Evolutionary conservation across 2,329 filamentous ascomycete species (phyloP), one percentile per base, ranked within the genome.

Genomic region (Venturia asperata): DNA sequence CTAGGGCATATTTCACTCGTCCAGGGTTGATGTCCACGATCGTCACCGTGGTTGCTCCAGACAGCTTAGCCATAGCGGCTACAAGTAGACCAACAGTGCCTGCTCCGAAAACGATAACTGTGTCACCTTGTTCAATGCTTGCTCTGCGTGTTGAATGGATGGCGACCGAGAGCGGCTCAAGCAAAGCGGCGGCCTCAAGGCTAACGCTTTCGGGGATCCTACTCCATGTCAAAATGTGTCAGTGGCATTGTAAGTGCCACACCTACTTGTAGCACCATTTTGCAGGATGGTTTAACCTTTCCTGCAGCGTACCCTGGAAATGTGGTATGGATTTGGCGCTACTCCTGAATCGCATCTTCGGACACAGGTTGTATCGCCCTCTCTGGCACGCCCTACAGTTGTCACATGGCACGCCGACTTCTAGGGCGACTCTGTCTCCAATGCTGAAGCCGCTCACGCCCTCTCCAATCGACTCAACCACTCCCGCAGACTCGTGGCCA

Each of bases 111-210:
- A 96, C 87, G 3, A 95, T 87, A 19, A 92, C 89, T 7, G 83
- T 85, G 72, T 92, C 85, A 10, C 91, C 91, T 1, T 90, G 90
- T 68, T 82, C 81, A 68, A 96, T 81, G 34, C 77, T 77, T 1
- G 88, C 91, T 78, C 92, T 89, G 70, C 85, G 85, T 67, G 87
- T 86, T 70, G 94, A 91, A 78, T 96, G 92, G 41, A 96, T 91
- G 17, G 88, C 91, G 37, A 96, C 91, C 60, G 89, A 87, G 45
- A 96, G 84, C 2, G 92, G 92, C 66, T 77, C 76, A 9, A 77
- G 66, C 24, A 77, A 67, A 4, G 75, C 75, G 19, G 75, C 76
- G 37, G 75, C 72, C 52, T 77, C 76, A 64, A 75, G 67, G 19
- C 75, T 75, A 6, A 77, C 74, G 68, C 77, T 74, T 13, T 71